phyloP scores from a whole-genome alignment of 306 rosid species.

The Ormosia emarginata region DNA sequence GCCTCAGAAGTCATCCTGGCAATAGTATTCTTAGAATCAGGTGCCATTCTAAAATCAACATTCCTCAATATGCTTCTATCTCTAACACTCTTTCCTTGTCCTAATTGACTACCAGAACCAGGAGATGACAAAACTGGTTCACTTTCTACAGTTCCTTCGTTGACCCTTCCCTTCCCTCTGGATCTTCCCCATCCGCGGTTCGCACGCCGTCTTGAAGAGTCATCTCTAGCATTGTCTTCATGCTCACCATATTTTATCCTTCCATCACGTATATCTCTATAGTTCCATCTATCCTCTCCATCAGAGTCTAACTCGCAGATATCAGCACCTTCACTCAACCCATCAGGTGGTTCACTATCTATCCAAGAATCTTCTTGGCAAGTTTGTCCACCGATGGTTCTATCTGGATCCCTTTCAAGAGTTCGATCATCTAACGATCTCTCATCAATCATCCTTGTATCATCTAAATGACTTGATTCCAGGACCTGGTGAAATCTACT shows the following conservation, averaged over 20 bases:
- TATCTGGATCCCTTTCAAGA: slow-evolving; percentile 61
- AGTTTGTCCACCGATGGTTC: slow-evolving; percentile 45
- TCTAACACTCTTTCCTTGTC: slow-evolving; percentile 56
- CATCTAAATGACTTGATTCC: slow-evolving; percentile 74
- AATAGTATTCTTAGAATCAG: slow-evolving; percentile 54
- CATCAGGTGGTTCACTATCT: slow-evolving; percentile 58
- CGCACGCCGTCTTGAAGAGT: slow-evolving; percentile 68
- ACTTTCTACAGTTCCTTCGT: slow-evolving; percentile 69
- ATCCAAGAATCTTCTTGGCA: slow-evolving; percentile 57
- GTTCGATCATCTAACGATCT: slow-evolving; percentile 60
- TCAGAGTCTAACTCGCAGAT: slow-evolving; percentile 42
- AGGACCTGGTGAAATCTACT: slow-evolving; percentile 66
- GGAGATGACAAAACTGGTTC: slow-evolving; percentile 68
- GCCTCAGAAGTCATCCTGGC: slow-evolving; percentile 41
- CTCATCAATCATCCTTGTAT: slow-evolving; percentile 57
- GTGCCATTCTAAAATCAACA: slow-evolving; percentile 51
- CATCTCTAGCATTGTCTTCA: slow-evolving; percentile 79
- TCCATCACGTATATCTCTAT: slow-evolving; percentile 66
- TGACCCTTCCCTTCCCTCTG: slow-evolving; percentile 73
- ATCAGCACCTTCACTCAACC: slow-evolving; percentile 46
- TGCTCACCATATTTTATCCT: slow-evolving; percentile 59
- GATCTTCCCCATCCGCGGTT: slow-evolving; percentile 72
- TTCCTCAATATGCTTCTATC: slow-evolving; percentile 56
- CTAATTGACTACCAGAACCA: slow-evolving; percentile 65
- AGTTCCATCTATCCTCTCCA: slow-evolving; percentile 66